Evolutionary conservation across 306 rosid species (phyloP), one percentile per base, ranked within the genome.

Genomic region (Cicer pinnatifidum): DNA sequence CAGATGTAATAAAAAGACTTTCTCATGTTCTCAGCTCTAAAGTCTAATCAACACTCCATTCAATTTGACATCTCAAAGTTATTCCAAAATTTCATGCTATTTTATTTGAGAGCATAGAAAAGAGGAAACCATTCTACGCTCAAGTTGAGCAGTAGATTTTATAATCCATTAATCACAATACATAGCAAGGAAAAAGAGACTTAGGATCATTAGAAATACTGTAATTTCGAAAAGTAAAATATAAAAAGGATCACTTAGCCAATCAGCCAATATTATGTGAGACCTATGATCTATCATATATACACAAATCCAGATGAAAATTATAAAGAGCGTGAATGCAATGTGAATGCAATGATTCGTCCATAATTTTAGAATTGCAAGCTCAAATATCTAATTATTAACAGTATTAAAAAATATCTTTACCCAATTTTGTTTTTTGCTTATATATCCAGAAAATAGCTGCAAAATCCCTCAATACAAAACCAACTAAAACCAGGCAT

Each of bases 21-120:
- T 65, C 54, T 62, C 45, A 7, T 58, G 23, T 10, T 47, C 15
- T 72, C 69, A 38, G 33, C 58, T 67, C 75, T 73, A 28, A 28
- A 28, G 35, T 28, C 35, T 28, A 19, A 35, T 57, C 47, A 47
- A 48, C n/a, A 48, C 11, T 19, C 50, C 58, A 58, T 47, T 73
- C 54, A 45, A 58, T 40, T 73, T 73, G 23, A 73, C 41, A 58
- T 47, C 48, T 67, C 47, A 73, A 73, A 45, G 39, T 57, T 67
- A 40, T 12, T 19, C 44, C 6, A 9, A 16, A 57, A 78, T 63
- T 59, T 75, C 57, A 37, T 15, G 44, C 48, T 19, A 9, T 50
- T 51, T 50, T 38, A 66, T 9, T 44, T 13, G 67, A 7, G 59
- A 33, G 15, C 0, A 28, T 40, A 65, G 35, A 62, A 11, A 44